Evolutionary conservation across 768 basidiomycete genomes (phyloP).

Genomic region (Xerocomus spinulosus): DNA sequence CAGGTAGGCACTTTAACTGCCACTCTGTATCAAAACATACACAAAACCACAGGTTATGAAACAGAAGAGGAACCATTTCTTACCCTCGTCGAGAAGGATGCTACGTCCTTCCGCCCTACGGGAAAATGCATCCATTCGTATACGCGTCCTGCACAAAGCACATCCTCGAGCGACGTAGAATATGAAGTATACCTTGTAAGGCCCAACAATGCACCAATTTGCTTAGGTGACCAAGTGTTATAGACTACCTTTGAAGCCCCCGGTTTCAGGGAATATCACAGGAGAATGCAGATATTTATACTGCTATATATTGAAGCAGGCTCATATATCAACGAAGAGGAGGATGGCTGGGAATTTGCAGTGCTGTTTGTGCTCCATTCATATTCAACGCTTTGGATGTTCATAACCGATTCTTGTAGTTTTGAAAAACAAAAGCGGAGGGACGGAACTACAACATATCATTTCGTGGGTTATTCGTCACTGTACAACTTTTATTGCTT

Average conservation of each 20-base stretch:
- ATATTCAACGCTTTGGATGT: not conserved
- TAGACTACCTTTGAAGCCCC: conserved; percentile 82
- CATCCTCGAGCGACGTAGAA: conserved; percentile 54
- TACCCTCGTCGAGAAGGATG: conserved; percentile 69
- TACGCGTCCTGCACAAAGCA: conserved; percentile 45
- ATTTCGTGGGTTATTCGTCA: conserved; percentile 92
- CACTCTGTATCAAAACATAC: not conserved
- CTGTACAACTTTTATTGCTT: conserved; percentile 95
- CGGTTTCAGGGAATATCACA: conserved; percentile 88
- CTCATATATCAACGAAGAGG: conserved; percentile 90
- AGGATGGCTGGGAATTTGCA: conserved; percentile 91
- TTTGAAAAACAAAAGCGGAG: conserved; percentile 79
- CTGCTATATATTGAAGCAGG: conserved; percentile 94
- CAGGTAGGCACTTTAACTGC: conserved; percentile 39
- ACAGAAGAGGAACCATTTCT: conserved; percentile 65
- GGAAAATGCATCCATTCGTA: conserved; percentile 79
- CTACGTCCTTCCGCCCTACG: conserved; percentile 68
- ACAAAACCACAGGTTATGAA: conserved; percentile 51
- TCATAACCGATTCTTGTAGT: conserved; percentile 36
- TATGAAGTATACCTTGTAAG: conserved; percentile 91
- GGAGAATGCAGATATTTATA: conserved; percentile 91
- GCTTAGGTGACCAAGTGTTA: conserved; percentile 2
- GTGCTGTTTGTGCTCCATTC: conserved; percentile 56
- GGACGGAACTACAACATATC: conserved; percentile 61
- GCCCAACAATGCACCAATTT: conserved; percentile 7